These are phyloP conservation scores for Mytilinidion resinicola DNA, from an alignment of 495 filamentous ascomycete species.

Conservation along the genomic window DNA sequence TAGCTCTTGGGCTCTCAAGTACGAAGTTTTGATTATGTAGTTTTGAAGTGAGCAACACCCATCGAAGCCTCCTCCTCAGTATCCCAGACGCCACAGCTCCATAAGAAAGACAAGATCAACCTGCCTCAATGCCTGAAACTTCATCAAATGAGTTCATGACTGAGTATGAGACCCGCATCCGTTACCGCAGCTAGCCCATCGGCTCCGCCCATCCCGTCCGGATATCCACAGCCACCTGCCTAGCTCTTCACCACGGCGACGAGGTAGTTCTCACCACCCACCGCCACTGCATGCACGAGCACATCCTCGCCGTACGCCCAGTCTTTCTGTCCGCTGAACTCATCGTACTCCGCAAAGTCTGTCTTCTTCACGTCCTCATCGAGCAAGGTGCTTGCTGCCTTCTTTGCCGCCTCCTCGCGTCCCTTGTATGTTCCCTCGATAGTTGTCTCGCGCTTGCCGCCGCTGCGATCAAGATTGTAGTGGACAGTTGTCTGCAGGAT, in stretches of 20 bases:
- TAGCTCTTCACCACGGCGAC: neutral
- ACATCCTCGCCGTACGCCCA: constrained; percentile 11
- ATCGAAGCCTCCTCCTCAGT: no score
- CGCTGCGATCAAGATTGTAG: constrained; percentile 15
- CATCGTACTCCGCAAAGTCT: constrained; percentile 14
- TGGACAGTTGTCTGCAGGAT: constrained; percentile 19
- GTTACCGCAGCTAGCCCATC: no score
- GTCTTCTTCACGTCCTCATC: constrained; percentile 13
- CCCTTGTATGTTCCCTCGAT: constrained; percentile 5
- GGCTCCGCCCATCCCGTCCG: neutral
- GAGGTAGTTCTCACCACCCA: neutral
- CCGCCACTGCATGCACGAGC: constrained; percentile 6
- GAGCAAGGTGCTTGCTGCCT: constrained; percentile 4
- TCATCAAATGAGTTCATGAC: no score
- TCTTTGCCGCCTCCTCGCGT: constrained; percentile 1
- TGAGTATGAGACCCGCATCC: no score
- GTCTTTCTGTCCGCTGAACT: constrained; percentile 1
- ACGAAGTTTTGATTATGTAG: no score
- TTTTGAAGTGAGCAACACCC: no score
- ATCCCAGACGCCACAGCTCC: no score
- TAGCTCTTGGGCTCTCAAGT: no score
- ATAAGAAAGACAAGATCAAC: no score
- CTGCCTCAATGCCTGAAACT: no score
- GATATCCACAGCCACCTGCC: neutral
- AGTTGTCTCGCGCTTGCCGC: constrained; percentile 4